Evolutionary conservation across 2,329 filamentous ascomycete genomes (phyloP).

Genomic region (Aspergillus uvarum): DNA sequence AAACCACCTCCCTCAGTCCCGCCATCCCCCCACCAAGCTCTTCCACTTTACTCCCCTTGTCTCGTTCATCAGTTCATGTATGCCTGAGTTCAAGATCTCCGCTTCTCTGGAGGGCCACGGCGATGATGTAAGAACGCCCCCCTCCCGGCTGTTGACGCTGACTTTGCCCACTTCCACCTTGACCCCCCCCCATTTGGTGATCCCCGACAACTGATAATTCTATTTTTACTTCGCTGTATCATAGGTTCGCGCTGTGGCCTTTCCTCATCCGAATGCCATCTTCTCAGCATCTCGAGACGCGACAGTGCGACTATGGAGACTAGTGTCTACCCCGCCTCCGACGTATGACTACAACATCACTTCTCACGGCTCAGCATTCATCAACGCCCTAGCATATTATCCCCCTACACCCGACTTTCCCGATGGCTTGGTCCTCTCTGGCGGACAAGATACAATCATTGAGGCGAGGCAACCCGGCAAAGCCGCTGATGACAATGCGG

Average conservation of each 20-base stretch:
- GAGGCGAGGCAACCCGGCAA: constrained; percentile 76
- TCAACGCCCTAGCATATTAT: constrained; percentile 80
- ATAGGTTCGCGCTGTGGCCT: constrained; percentile 83
- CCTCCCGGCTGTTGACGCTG: constrained; percentile 19
- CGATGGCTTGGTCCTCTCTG: constrained; percentile 80
- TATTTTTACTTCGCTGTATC: constrained; percentile 33
- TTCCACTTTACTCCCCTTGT: neutral
- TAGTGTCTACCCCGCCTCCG: constrained; percentile 63
- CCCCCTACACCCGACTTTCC: constrained; percentile 67
- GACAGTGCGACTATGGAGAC: constrained; percentile 83
- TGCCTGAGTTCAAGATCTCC: constrained; percentile 89
- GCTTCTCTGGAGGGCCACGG: constrained; percentile 86
- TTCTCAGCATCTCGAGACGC: constrained; percentile 89
- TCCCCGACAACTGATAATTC: constrained; percentile 56
- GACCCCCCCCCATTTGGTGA: constrained; percentile 7
- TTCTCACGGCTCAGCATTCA: constrained; percentile 77
- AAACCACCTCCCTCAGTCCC: neutral
- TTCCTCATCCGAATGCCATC: constrained; percentile 69
- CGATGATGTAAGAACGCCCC: constrained; percentile 71
- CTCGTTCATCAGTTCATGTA: constrained; percentile 41
- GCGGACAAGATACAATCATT: constrained; percentile 88
- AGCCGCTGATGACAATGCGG: constrained; percentile 70
- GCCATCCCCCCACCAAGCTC: neutral
- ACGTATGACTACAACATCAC: constrained; percentile 75
- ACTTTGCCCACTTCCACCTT: constrained; percentile 15